Evolutionary conservation across 805 yeast species (phyloP).

Genomic region (Wickerhamiella siamensis): DNA sequence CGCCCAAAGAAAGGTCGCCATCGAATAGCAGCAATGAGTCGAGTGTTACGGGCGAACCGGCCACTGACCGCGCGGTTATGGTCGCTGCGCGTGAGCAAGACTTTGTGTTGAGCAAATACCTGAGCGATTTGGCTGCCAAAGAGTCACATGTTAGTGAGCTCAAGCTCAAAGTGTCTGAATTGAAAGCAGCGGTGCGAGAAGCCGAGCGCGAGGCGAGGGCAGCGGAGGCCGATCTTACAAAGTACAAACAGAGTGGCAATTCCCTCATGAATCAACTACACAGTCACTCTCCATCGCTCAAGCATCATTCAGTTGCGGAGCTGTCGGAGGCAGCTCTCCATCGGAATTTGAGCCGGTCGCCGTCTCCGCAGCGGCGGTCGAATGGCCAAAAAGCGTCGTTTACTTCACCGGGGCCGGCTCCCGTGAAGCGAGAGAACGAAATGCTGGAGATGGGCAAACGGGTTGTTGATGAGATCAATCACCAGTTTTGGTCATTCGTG

Average conservation of each 20-base stretch:
- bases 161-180: slow-evolving; percentile 18
- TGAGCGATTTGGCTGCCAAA: slow-evolving; percentile 26
- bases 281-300: neutral
- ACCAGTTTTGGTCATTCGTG: slow-evolving; percentile 25
- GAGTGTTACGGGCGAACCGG: neutral
- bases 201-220: slow-evolving; percentile 24
- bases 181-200: slow-evolving; percentile 22
- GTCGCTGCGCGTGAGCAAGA: neutral
- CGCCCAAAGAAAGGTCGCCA: neutral
- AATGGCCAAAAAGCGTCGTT: slow-evolving; percentile 10
- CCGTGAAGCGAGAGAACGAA: slow-evolving; percentile 9
- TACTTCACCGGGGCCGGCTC: slow-evolving; percentile 3
- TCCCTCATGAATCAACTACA: slow-evolving; percentile 7
- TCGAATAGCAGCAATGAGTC: neutral
- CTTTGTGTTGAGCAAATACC: slow-evolving; percentile 13
- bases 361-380: slow-evolving; percentile 5
- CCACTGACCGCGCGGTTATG: neutral
- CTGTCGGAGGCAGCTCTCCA: slow-evolving; percentile 3
- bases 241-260: slow-evolving; percentile 14
- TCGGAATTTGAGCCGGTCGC: slow-evolving; percentile 5
- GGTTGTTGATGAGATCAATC: slow-evolving; percentile 24
- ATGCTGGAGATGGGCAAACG: slow-evolving; percentile 21
- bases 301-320: slow-evolving; percentile 5
- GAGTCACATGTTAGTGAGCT: slow-evolving; percentile 28
- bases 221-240: slow-evolving; percentile 26